These are phyloP conservation scores for Thelephora ganbajun DNA, from an alignment of 768 basidiomycete species.

Conservation along the genomic window DNA sequence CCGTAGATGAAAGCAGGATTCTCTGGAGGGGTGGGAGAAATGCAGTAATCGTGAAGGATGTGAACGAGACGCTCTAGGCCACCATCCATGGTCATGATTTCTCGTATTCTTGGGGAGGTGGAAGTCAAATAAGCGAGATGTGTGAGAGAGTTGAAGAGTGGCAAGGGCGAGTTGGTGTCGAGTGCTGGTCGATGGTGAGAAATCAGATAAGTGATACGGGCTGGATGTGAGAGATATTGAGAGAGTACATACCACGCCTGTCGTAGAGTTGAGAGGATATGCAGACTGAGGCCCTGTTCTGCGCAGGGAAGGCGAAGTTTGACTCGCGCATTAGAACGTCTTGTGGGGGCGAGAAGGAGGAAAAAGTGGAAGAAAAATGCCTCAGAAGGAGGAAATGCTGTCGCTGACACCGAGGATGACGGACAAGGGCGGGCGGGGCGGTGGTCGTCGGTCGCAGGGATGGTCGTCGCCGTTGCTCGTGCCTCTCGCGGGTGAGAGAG, in stretches of 20 bases:
- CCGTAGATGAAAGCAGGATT: conserved; percentile 68
- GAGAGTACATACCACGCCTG: conserved; percentile 59
- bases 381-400: too few relatives aligned
- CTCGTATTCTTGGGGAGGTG: conserved; percentile 92
- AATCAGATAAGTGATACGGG: background rate
- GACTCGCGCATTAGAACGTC: conserved; percentile 66
- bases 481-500: too few relatives aligned
- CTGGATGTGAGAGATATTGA: background rate
- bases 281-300: conserved; percentile 90
- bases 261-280: conserved; percentile 94
- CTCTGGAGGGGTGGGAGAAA: conserved; percentile 70
- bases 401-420: too few relatives aligned
- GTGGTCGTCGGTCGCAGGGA: too few relatives aligned
- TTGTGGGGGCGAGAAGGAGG: too few relatives aligned
- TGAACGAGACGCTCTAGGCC: conserved; percentile 91
- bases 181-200: conserved; percentile 21
- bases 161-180: conserved; percentile 43
- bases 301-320: conserved; percentile 88
- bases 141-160: conserved; percentile 85
- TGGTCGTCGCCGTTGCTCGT: too few relatives aligned
- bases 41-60: conserved; percentile 80
- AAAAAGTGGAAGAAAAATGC: too few relatives aligned
- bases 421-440: too few relatives aligned
- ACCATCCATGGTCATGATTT: conserved; percentile 96
- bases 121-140: conserved; percentile 95